Evolutionary conservation across 1,284 basidiomycete species (phyloP), one percentile per base, ranked within the genome.

Genomic region (Stereum hirsutum): DNA sequence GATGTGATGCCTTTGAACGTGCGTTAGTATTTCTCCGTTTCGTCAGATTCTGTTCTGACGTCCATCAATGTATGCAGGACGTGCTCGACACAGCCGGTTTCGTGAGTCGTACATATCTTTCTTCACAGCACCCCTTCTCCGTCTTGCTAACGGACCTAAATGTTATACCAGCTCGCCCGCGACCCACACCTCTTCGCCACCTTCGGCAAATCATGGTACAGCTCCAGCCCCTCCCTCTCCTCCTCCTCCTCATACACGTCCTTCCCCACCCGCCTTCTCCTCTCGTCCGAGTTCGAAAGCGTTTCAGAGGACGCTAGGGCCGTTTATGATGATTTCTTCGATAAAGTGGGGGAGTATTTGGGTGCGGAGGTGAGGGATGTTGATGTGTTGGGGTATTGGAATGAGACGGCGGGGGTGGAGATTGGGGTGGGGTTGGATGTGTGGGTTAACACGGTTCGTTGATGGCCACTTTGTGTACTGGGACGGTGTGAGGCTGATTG

Each of bases 1-100:
- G 61, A 64, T 36, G 63, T 64, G 15, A 62, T 69, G 56, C 66
- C 66, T 0, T 49, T 69, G n/a, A 41, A 26, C 27, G 39, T 41
- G 17, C 30, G 39, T 41, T 5, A n/a, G n/a, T n/a, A n/a, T n/a
- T n/a, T 20, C 19, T 19, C 3, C 20, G 25, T 31, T 5, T 5
- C 8, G 24, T 11, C n/a, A 10, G 21, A 15, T 20, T 21, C 8
- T 20, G 6, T 32, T 10, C 4, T 41, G 27, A 14, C 11, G 10
- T 7, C 15, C 14, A 12, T 21, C 10, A 6, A 15, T 11, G 30
- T 8, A 8, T 11, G 21, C 6, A 41, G 39, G 28, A 32, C 27
- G 39, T 41, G 17, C 39, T 41, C 6, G 39, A 41, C 17, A 41
- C 39, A 5, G 39, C 27, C 8, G 39, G 39, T 31, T 41, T 20